A percentile compares a stretch with the other conserved stretches of the same genome.
These are phyloP conservation scores for Dryas alaskensis DNA, from an alignment of 306 rosid species.

Conservation along the genomic window DNA sequence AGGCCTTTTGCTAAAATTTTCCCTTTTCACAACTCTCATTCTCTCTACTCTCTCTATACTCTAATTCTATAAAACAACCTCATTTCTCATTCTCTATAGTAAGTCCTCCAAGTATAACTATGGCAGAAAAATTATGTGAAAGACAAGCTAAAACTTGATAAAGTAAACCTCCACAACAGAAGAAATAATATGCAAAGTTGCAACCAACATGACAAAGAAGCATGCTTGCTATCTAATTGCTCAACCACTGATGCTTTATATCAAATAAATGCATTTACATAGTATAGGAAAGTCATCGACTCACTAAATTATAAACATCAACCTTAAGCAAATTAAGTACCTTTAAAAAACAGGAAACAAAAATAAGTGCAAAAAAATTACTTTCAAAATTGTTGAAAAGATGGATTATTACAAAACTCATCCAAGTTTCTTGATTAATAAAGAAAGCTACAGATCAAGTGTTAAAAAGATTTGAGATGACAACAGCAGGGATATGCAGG, in stretches of 20 bases:
- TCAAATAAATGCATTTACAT: not conserved
- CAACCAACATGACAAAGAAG: no score
- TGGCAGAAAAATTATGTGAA: no score
- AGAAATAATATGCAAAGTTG: no score
- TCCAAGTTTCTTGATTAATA: not conserved
- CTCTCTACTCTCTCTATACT: no score
- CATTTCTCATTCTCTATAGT: no score
- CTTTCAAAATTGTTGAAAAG: not conserved
- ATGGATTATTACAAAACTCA: not conserved
- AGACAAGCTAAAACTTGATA: no score
- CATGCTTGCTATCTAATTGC: no score
- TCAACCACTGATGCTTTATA: not conserved
- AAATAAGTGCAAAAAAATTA: not conserved
- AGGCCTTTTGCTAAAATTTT: no score
- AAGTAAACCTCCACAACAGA: no score
- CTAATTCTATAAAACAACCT: no score
- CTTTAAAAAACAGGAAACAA: not conserved
- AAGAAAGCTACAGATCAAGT: not conserved
- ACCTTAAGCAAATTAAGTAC: not conserved
- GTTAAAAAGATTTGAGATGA: not conserved
- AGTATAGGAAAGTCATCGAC: not conserved
- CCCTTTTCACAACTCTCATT: no score
- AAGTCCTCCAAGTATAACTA: no score
- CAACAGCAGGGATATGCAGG: not conserved
- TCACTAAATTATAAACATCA: not conserved